Evolutionary conservation across 345 rosid species (phyloP).

Genomic region (Populus deltoides): DNA sequence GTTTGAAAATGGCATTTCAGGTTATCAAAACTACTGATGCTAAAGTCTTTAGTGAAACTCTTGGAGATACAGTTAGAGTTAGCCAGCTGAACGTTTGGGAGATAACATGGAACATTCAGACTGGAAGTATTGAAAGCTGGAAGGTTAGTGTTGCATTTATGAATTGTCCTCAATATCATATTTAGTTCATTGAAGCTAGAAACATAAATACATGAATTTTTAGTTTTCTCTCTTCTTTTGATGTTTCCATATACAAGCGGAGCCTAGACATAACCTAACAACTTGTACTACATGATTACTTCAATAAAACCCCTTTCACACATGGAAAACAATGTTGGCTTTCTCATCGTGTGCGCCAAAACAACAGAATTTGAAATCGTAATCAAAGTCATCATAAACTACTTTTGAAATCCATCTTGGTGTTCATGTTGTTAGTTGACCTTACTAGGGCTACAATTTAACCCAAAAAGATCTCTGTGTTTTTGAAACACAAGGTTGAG

Average conservation of each 20-base stretch:
- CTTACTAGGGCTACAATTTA: too few relatives aligned
- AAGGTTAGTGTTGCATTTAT: slow-evolving; percentile 48
- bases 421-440: neutral
- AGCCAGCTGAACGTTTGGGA: slow-evolving; percentile 63
- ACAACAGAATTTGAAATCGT: neutral
- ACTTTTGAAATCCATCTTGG: neutral
- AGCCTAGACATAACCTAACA: neutral
- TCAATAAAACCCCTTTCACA: neutral
- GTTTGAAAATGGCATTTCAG: slow-evolving; percentile 37
- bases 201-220: neutral
- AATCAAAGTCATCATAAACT: neutral
- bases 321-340: neutral
- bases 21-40: slow-evolving; percentile 46
- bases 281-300: neutral
- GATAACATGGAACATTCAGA: slow-evolving; percentile 50
- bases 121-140: slow-evolving; percentile 79
- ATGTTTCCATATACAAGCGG: neutral
- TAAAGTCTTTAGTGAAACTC: slow-evolving; percentile 41
- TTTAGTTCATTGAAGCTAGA: neutral
- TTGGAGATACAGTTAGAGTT: slow-evolving; percentile 53
- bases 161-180: neutral
- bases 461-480: neutral
- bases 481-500: neutral
- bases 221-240: neutral
- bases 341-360: neutral